A percentile compares a stretch with the other conserved stretches of the same genome.
These are phyloP conservation scores for Colletotrichum gloeosporioides DNA, from an alignment of 2,329 filamentous ascomycete genomes.

Conservation along the genomic window DNA sequence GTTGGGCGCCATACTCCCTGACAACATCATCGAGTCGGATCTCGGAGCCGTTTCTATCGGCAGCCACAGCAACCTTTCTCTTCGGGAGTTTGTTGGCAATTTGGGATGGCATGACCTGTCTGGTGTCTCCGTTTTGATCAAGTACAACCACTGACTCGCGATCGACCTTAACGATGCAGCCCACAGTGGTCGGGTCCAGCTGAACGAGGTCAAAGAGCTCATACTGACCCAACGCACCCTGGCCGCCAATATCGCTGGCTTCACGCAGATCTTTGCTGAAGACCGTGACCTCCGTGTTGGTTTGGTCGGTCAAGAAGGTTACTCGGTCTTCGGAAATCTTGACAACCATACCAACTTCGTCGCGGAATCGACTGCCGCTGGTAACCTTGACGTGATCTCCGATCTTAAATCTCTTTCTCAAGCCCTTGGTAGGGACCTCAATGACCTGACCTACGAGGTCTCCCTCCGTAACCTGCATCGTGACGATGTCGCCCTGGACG, in stretches of 20 bases:
- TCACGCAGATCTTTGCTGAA: constrained; percentile 97
- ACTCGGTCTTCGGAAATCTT: constrained; percentile 92
- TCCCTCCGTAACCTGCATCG: constrained; percentile 83
- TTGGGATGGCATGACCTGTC: constrained; percentile 86
- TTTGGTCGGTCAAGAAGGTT: constrained; percentile 91
- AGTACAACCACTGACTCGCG: constrained; percentile 89
- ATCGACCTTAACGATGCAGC: constrained; percentile 93
- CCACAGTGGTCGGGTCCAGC: constrained; percentile 90
- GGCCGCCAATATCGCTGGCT: constrained; percentile 88
- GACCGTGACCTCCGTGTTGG: constrained; percentile 91
- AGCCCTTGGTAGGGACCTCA: constrained; percentile 88
- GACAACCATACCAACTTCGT: constrained; percentile 97
- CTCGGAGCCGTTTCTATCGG: constrained; percentile 91
- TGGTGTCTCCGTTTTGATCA: constrained; percentile 85
- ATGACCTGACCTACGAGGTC: constrained; percentile 83
- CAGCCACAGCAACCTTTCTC: constrained; percentile 85
- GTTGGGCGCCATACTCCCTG: constrained; percentile 86
- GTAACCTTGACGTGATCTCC: constrained; percentile 99
- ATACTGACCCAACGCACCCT: constrained; percentile 85
- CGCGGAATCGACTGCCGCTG: constrained; percentile 90
- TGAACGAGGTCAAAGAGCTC: constrained; percentile 94
- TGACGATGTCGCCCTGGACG: constrained; percentile 91
- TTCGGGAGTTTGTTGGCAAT: constrained; percentile 88
- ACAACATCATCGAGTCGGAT: constrained; percentile 92
- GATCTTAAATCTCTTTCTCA: constrained; percentile 90